phyloP scores from a whole-genome alignment of 2,329 filamentous ascomycete species.

The Orbilia oligospora region DNA sequence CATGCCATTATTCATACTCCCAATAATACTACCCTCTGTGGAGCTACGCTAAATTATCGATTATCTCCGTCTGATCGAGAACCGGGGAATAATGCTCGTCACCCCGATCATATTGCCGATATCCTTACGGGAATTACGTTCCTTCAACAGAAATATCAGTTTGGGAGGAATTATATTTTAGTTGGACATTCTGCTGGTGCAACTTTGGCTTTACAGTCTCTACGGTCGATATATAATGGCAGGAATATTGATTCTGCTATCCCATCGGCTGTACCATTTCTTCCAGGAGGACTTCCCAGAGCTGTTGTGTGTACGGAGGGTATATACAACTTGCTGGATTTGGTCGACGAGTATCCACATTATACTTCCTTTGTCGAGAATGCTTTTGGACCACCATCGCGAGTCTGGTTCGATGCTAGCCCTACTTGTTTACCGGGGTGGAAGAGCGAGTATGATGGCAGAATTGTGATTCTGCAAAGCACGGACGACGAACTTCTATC shows the following conservation, averaged over 20 bases:
- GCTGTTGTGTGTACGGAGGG: constrained; percentile 76
- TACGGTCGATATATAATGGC: constrained; percentile 67
- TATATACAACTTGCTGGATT: constrained; percentile 76
- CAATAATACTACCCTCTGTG: constrained; percentile 69
- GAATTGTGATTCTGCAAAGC: constrained; percentile 69
- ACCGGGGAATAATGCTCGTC: constrained; percentile 68
- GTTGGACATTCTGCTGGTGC: constrained; percentile 77
- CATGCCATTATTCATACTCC: constrained; percentile 60
- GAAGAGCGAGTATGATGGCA: constrained; percentile 64
- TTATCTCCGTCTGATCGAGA: constrained; percentile 69
- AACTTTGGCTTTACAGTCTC: constrained; percentile 76
- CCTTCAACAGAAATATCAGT: constrained; percentile 70
- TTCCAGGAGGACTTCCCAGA: constrained; percentile 68
- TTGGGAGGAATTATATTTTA: constrained; percentile 71
- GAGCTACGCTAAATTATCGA: constrained; percentile 77
- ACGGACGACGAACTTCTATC: constrained; percentile 70
- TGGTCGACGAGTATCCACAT: constrained; percentile 69
- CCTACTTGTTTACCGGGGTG: constrained; percentile 67
- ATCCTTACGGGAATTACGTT: constrained; percentile 71
- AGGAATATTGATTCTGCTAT: constrained; percentile 59
- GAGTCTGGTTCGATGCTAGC: constrained; percentile 71
- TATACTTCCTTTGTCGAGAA: constrained; percentile 74
- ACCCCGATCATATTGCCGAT: constrained; percentile 76
- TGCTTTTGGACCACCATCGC: constrained; percentile 74
- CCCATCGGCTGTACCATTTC: constrained; percentile 57